Conservation (phyloP, 495 filamentous ascomycete species). For the Lasiosphaeria miniovina region DNA sequence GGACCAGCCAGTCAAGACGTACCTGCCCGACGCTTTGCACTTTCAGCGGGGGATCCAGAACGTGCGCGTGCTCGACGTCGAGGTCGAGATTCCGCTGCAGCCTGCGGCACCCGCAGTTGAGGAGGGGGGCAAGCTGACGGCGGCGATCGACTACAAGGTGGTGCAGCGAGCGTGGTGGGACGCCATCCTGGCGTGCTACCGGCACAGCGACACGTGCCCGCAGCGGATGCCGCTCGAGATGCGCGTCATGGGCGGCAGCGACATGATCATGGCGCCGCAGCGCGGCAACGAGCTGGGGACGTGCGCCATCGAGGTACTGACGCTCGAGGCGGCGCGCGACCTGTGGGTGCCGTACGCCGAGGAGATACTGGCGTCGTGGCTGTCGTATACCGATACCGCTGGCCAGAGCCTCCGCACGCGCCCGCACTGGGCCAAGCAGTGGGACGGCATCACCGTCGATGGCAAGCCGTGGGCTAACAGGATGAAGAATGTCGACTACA, state of each 20-base stretch:
- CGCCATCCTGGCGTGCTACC: conserved; percentile 45
- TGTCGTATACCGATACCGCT: conserved; percentile 34
- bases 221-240: conserved; percentile 53
- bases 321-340: conserved; percentile 40
- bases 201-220: conserved; percentile 35
- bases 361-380: conserved; percentile 46
- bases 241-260: conserved; percentile 48
- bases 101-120: not conserved
- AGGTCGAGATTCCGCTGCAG: not conserved
- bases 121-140: not conserved
- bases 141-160: not conserved
- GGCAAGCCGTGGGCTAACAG: conserved; percentile 33
- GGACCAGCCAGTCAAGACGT: conserved; percentile 37
- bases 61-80: conserved; percentile 40
- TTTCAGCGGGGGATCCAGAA: conserved; percentile 55
- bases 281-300: conserved; percentile 46
- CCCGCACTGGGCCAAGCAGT: conserved; percentile 58
- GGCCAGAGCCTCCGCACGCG: conserved; percentile 37
- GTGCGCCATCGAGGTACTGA: conserved; percentile 49
- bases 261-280: conserved; percentile 55
- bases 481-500: conserved; percentile 44
- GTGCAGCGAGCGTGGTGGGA: conserved; percentile 39
- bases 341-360: conserved; percentile 47
- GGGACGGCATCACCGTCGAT: conserved; percentile 35
- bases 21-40: conserved; percentile 49